These are phyloP conservation scores for Kalanchoe fedtschenkoi DNA, from an alignment of 164 flowering plant species.

Conservation along the genomic window DNA sequence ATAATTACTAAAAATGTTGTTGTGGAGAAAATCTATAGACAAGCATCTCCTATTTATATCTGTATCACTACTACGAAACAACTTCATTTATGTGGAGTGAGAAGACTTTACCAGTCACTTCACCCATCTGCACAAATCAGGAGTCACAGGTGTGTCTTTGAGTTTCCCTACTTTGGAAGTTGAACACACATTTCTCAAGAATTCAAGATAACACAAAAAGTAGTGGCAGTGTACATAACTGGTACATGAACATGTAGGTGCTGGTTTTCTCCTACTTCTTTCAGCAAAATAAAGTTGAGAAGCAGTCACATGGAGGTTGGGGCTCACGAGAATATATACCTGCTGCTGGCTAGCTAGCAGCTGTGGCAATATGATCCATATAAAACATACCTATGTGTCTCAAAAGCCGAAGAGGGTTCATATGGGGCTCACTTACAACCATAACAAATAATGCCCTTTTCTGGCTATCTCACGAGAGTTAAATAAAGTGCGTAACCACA, in stretches of 20 bases:
- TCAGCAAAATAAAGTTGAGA: neutral
- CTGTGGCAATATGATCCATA: slow-evolving; percentile 1
- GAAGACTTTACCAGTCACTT: neutral
- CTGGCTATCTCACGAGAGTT: neutral
- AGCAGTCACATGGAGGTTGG: neutral
- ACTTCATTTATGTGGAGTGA: neutral
- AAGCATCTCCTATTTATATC: neutral
- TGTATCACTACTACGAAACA: neutral
- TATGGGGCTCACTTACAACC: neutral
- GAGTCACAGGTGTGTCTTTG: neutral
- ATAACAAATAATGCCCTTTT: neutral
- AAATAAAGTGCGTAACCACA: neutral
- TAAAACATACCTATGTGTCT: slow-evolving; percentile 1
- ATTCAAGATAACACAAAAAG: slow-evolving; percentile 1
- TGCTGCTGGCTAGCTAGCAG: neutral
- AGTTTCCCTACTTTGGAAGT: neutral
- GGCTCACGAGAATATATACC: slow-evolving; percentile 1
- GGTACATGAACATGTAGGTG: neutral
- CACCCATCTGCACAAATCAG: neutral
- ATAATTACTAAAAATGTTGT: neutral
- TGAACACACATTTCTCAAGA: neutral
- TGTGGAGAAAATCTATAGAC: neutral
- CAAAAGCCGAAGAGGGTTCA: neutral
- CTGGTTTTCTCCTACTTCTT: too few relatives aligned
- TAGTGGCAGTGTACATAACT: neutral